Evolutionary conservation across 352 stramenopile genomes (phyloP), one percentile per base, ranked within the genome.

Genomic region (Pilasporangium apinafurcum): DNA sequence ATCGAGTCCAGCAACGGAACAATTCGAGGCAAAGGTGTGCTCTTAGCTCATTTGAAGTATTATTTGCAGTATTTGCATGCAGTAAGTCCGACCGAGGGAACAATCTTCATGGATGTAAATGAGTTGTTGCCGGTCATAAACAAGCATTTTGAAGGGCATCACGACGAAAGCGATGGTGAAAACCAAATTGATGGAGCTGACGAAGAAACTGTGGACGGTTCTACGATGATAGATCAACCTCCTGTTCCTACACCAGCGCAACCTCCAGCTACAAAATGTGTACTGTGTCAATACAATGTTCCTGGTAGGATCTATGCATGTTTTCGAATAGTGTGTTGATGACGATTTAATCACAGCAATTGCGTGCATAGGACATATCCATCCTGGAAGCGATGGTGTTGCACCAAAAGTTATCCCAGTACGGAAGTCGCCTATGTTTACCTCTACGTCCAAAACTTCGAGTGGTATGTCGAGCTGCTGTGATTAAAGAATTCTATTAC

Each of bases 271-370:
- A 40, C 38, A 18, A 62, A 79, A 18, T 92, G 80, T 37, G 68
- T 92, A 4, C 33, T 92, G 31, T 92, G 80, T 62, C 86, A 89
- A 44, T 92, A 69, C 58, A 84, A 86, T 20, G 80, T 92, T 8
- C 48, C 76, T 41, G 79, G 78, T 79, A 57, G 37, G 46, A n/a
- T n/a, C n/a, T 8, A 29, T 30, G 18, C 18, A 20, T 26, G 8
- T 17, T 12, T 27, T 22, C n/a, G 10, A 10, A 28, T 4, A 26
- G 22, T 22, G 2, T 16, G 17, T 8, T n/a, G n/a, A n/a, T n/a
- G n/a, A n/a, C n/a, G n/a, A n/a, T n/a, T n/a, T n/a, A n/a, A n/a
- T n/a, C n/a, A n/a, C n/a, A n/a, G n/a, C n/a, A n/a, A n/a, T n/a
- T n/a, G n/a, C n/a, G n/a, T n/a, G n/a, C n/a, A n/a, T 51, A 84